These are phyloP conservation scores for Lithohypha guttulata DNA, from an alignment of 2,329 filamentous ascomycete genomes.

Conservation along the genomic window DNA sequence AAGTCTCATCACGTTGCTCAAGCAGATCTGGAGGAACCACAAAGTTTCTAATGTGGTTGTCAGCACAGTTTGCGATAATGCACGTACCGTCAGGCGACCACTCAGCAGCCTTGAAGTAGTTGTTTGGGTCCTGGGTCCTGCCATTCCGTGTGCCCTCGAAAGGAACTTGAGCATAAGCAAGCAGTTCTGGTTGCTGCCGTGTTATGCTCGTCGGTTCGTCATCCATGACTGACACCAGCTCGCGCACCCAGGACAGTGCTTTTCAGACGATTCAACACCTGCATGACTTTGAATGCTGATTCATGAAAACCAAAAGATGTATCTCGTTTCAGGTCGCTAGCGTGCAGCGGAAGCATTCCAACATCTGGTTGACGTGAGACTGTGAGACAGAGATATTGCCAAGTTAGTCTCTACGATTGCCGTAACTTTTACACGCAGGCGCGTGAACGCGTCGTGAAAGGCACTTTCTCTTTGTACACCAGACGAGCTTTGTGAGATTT, in stretches of 20 bases:
- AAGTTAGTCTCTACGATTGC: too few relatives aligned
- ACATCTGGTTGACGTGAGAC: too few relatives aligned
- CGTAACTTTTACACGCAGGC: too few relatives aligned
- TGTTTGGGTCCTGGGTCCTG: conserved; percentile 12
- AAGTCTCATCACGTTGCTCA: conserved; percentile 27
- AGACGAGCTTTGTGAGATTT: too few relatives aligned
- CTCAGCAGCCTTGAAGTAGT: conserved; percentile 37
- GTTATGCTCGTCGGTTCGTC: not conserved
- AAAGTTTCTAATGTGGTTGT: conserved; percentile 43
- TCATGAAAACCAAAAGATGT: too few relatives aligned
- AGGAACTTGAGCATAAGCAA: not conserved
- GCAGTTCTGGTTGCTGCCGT: not conserved
- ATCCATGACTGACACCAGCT: not conserved
- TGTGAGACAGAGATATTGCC: too few relatives aligned
- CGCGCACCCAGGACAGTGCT: not conserved
- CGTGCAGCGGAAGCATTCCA: too few relatives aligned
- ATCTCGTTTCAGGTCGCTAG: too few relatives aligned
- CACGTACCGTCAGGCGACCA: conserved; percentile 48
- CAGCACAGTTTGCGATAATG: conserved; percentile 43
- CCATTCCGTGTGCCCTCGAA: not conserved
- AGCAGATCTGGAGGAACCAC: conserved; percentile 43
- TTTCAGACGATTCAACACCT: too few relatives aligned
- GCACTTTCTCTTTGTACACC: too few relatives aligned
- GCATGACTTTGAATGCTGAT: too few relatives aligned
- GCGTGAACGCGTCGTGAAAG: too few relatives aligned